Percentiles rank a stretch among this genome's conserved stretches.
phyloP scores from a whole-genome alignment of 208 protist species.

The Entamoeba dispar region DNA sequence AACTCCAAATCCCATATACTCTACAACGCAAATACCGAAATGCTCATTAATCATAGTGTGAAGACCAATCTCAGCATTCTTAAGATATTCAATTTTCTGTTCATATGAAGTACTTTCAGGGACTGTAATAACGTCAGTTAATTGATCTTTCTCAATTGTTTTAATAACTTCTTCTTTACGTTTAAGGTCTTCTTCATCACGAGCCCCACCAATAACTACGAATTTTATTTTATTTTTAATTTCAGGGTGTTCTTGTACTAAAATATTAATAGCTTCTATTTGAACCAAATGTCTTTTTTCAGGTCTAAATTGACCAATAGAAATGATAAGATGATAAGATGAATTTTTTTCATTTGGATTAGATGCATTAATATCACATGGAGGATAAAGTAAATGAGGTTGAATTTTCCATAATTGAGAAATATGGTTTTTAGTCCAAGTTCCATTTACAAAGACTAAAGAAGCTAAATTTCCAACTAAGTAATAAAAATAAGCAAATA shows the following conservation, averaged over 20 bases:
- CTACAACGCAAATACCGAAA: constrained; percentile 90
- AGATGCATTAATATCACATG: constrained; percentile 48
- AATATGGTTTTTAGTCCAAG: constrained; percentile 78
- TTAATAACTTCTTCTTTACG: constrained; percentile 41
- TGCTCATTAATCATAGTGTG: constrained; percentile 94
- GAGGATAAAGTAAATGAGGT: constrained; percentile 56
- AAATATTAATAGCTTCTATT: constrained; percentile 48
- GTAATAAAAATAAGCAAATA: constrained; percentile 60
- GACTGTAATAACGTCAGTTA: constrained; percentile 44
- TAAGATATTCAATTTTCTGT: not conserved
- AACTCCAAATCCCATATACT: constrained; percentile 71
- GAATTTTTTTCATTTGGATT: constrained; percentile 9
- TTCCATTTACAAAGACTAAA: constrained; percentile 70
- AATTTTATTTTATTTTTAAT: constrained; percentile 7
- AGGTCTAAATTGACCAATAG: constrained; percentile 75
- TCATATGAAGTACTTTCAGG: constrained; percentile 42
- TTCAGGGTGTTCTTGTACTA: not conserved
- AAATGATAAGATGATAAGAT: constrained; percentile 47
- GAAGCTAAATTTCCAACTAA: constrained; percentile 48
- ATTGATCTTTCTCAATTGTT: constrained; percentile 33
- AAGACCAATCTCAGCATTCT: constrained; percentile 53
- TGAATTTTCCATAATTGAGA: constrained; percentile 44
- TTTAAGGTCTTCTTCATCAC: constrained; percentile 50
- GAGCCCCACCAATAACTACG: constrained; percentile 55
- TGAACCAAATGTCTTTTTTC: constrained; percentile 88